Base-by-base conservation (phyloP, 768 basidiomycete genomes). In the Holtermanniella nyarrowii region DNA sequence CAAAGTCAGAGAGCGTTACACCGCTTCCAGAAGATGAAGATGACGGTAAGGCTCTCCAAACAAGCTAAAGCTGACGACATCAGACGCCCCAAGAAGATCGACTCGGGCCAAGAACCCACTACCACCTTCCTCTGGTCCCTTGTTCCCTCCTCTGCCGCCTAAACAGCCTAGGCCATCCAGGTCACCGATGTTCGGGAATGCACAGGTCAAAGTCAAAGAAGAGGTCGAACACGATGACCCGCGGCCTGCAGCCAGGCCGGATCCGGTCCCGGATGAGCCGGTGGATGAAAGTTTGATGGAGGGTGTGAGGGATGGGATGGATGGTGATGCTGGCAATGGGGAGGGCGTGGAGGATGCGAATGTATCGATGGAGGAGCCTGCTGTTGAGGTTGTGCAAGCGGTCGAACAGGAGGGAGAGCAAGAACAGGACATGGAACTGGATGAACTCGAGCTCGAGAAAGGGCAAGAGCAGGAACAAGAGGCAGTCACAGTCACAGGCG, bases 381-480 rank as follows among this genome's bases (percentile, higher is more conserved):
- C 88, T 55, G 78, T 78, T 61, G 73, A 86, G 61, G 86, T 86
- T 39, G 81, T 81, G 14, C 78, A 80, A 62, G 80, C 86, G 44
- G 71, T 74, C 26, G 77, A 80, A 59, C 70, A 76, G 22, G 77
- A 79, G 55, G 77, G 80, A 48, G 77, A 79, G 49, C 76, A 77
- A 56, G 4, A 41, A n/a, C 14, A 22, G n/a, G 42, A 40, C 46
- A 21, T 22, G 3, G 54, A 27, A 18, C 37, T 21, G 37, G 53
- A 45, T 41, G 31, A 40, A 21, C 27, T 26, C 14, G 40, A 43
- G 27, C 26, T 40, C 14, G 26, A 21, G 23, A 41, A 26, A n/a
- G 37, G 14, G 44, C n/a, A 42, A 23, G 46, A 16, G 5, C n/a
- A 27, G 22, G 44, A 45, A 21, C n/a, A 18, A 37, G n/a, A 14